phyloP scores from a whole-genome alignment of 2,329 filamentous ascomycete species.

The Fusarium piperis region DNA sequence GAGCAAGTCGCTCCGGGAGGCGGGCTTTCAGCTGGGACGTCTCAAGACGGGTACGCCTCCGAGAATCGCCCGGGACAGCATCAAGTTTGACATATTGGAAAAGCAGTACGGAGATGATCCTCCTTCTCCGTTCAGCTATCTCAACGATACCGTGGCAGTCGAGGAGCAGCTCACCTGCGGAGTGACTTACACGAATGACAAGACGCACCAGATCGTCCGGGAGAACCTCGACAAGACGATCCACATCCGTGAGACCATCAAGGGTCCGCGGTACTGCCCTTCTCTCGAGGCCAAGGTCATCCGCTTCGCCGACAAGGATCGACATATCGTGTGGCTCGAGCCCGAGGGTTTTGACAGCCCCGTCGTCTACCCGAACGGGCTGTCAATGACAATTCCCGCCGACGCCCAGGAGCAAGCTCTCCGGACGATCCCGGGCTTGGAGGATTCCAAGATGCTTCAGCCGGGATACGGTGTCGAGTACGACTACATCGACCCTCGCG shows the following conservation, averaged over 20 bases:
- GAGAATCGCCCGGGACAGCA: constrained; percentile 81
- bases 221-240: constrained; percentile 95
- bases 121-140: constrained; percentile 89
- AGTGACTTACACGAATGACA: constrained; percentile 86
- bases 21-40: constrained; percentile 88
- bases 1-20: constrained; percentile 87
- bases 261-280: constrained; percentile 93
- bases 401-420: constrained; percentile 87
- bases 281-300: constrained; percentile 95
- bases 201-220: constrained; percentile 83
- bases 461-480: constrained; percentile 98
- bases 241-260: constrained; percentile 94
- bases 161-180: constrained; percentile 86
- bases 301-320: constrained; percentile 80
- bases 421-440: constrained; percentile 87
- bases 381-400: constrained; percentile 95
- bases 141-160: constrained; percentile 82
- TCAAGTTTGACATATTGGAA: constrained; percentile 79
- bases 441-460: constrained; percentile 91
- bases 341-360: constrained; percentile 93
- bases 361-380: constrained; percentile 93
- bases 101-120: constrained; percentile 84
- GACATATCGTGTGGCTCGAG: constrained; percentile 95
- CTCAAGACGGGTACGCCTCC: constrained; percentile 97
- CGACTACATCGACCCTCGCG: constrained; percentile 95